Conservation (phyloP, 2,329 filamentous ascomycete species). For the Diplodia corticola region DNA sequence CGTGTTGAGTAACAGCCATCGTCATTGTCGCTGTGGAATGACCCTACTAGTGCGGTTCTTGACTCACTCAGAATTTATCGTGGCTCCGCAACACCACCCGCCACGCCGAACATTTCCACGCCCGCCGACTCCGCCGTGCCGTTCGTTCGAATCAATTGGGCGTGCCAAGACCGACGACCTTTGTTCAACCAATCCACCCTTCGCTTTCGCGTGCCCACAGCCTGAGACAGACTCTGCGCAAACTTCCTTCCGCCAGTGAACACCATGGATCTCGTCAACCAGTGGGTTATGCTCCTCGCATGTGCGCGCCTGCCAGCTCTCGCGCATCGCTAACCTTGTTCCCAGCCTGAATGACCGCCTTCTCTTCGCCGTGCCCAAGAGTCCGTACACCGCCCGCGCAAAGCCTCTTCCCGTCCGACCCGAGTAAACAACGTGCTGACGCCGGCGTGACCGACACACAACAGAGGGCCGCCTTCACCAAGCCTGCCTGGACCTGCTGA, state of each 20-base stretch:
- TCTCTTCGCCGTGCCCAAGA: constrained; percentile 97
- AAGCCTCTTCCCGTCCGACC: not conserved
- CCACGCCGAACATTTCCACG: not conserved
- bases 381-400: constrained; percentile 55
- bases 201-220: not conserved
- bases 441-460: constrained; percentile 4
- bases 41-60: constrained; percentile 11
- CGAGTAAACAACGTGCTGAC: constrained; percentile 8
- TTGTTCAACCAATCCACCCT: not conserved
- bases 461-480: constrained; percentile 90
- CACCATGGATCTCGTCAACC: constrained; percentile 44
- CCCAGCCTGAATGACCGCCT: constrained; percentile 84
- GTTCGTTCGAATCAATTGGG: not conserved
- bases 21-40: constrained; percentile 2
- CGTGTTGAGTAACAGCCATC: not conserved
- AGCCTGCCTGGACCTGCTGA: constrained; percentile 82
- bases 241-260: not conserved
- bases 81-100: constrained; percentile 9
- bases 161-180: not conserved
- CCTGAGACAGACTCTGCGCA: constrained; percentile 7
- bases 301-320: not conserved
- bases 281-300: constrained; percentile 34
- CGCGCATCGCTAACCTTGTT: constrained; percentile 39
- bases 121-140: not conserved
- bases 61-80: constrained; percentile 19